phyloP scores from a whole-genome alignment of 1,139 yeast species.

The Blastobotrys aristatus region DNA sequence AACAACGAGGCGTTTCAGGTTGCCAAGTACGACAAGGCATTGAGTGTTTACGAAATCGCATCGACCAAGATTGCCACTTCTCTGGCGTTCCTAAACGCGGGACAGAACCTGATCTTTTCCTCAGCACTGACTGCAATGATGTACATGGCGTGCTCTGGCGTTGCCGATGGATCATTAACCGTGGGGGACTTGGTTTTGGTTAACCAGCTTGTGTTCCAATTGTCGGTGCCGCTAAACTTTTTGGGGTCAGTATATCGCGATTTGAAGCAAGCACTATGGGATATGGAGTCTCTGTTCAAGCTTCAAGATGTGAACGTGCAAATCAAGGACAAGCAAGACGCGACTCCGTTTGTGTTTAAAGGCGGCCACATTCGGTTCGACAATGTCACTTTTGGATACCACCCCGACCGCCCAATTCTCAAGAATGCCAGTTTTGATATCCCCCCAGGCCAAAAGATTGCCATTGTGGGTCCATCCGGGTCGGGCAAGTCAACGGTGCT shows the following conservation, averaged over 20 bases:
- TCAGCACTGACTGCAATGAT: constrained; percentile 92
- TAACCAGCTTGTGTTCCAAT: constrained; percentile 92
- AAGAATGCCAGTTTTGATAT: constrained; percentile 75
- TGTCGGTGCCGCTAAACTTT: constrained; percentile 90
- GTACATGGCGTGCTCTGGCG: constrained; percentile 98
- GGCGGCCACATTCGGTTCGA: constrained; percentile 79
- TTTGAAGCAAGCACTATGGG: constrained; percentile 68
- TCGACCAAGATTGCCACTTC: constrained; percentile 90
- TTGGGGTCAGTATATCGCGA: constrained; percentile 94
- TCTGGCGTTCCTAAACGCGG: constrained; percentile 81
- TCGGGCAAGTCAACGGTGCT: constrained; percentile 91
- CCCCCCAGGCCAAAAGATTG: constrained; percentile 88
- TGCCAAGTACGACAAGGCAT: constrained; percentile 71
- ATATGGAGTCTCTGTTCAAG: constrained; percentile 28
- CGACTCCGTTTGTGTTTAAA: constrained; percentile 52
- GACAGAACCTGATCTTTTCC: constrained; percentile 89
- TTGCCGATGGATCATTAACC: constrained; percentile 70
- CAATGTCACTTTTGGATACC: constrained; percentile 90
- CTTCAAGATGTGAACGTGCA: constrained; percentile 66
- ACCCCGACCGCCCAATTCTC: constrained; percentile 80
- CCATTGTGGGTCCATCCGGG: constrained; percentile 93
- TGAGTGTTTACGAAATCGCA: constrained; percentile 71
- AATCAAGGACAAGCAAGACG: constrained; percentile 57
- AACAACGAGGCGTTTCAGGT: constrained; percentile 82
- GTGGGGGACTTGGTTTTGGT: constrained; percentile 97